phyloP scores from a whole-genome alignment of 257 asterid species.

The Galeopsis tetrahit region DNA sequence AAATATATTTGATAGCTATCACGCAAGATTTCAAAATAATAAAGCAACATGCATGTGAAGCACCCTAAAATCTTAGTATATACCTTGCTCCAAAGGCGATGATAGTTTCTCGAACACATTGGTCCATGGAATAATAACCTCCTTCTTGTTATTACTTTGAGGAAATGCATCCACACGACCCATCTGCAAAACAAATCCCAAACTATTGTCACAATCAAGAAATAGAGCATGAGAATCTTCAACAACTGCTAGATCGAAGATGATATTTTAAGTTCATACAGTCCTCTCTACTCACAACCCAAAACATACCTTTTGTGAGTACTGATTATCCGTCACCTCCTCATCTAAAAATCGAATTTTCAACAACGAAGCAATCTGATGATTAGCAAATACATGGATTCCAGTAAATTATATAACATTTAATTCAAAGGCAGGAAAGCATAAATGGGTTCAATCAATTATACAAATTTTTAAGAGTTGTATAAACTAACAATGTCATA shows the following conservation, averaged over 20 bases:
- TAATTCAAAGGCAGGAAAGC: slow-evolving; percentile 3
- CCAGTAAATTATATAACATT: neutral
- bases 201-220: slow-evolving; percentile 20
- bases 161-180: slow-evolving; percentile 80
- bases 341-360: slow-evolving; percentile 91
- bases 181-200: slow-evolving; percentile 53
- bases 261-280: neutral
- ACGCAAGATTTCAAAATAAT: slow-evolving; percentile 6
- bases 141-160: slow-evolving; percentile 69
- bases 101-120: slow-evolving; percentile 64
- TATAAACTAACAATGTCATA: slow-evolving; percentile 80
- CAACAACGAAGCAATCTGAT: slow-evolving; percentile 87
- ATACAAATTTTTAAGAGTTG: slow-evolving; percentile 1
- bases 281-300: neutral
- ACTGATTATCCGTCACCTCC: slow-evolving; percentile 65
- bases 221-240: slow-evolving; percentile 9
- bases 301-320: slow-evolving; percentile 70
- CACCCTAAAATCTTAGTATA: slow-evolving; percentile 12
- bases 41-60: slow-evolving; percentile 20
- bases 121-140: slow-evolving; percentile 75
- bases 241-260: slow-evolving; percentile 21
- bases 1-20: neutral
- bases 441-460: slow-evolving; percentile 19
- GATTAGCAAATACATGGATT: slow-evolving; percentile 7
- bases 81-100: slow-evolving; percentile 56